Percentiles rank a stretch among this genome's conserved stretches.
These are phyloP conservation scores for Amanita rimosa DNA, from an alignment of 768 basidiomycete species.

Conservation along the genomic window DNA sequence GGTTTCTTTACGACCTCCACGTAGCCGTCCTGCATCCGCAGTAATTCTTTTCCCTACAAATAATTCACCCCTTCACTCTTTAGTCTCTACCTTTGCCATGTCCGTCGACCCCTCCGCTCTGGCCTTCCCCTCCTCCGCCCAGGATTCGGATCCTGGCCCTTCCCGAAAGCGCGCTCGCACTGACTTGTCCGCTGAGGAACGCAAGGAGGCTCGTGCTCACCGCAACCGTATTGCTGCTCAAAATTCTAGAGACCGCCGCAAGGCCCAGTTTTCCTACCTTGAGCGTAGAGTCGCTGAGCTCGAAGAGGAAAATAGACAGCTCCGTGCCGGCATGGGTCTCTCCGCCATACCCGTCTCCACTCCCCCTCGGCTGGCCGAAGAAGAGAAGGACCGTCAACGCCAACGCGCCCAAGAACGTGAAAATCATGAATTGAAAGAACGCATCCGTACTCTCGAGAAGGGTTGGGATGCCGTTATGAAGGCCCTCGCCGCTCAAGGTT, in stretches of 20 bases:
- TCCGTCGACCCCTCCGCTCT: conserved; percentile 22
- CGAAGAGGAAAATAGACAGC: conserved; percentile 74
- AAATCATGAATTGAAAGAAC: conserved; percentile 65
- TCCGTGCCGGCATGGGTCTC: conserved; percentile 41
- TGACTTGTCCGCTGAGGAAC: conserved; percentile 56
- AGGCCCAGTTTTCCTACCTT: conserved; percentile 66
- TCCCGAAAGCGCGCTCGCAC: conserved; percentile 71
- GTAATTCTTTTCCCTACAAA: conserved; percentile 14
- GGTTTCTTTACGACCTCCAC: conserved; percentile 20
- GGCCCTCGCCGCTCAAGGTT: conserved; percentile 59
- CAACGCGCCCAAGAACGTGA: conserved; percentile 38
- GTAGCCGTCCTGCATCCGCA: conserved; percentile 27
- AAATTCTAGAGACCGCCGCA: conserved; percentile 84
- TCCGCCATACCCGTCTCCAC: conserved; percentile 15
- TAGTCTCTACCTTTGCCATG: conserved; percentile 7
- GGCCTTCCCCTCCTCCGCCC: conserved; percentile 16
- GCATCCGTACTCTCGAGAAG: conserved; percentile 67
- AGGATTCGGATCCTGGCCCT: conserved; percentile 25
- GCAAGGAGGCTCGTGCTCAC: conserved; percentile 81
- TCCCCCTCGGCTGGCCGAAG: conserved; percentile 15
- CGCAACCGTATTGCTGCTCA: conserved; percentile 91
- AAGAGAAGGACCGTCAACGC: conserved; percentile 35
- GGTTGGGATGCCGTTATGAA: conserved; percentile 78
- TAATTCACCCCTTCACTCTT: conserved; percentile 7
- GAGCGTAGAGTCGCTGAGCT: conserved; percentile 61